Conservation (phyloP, 2,329 filamentous ascomycete species). For the Rhynchosporium graminicola region DNA sequence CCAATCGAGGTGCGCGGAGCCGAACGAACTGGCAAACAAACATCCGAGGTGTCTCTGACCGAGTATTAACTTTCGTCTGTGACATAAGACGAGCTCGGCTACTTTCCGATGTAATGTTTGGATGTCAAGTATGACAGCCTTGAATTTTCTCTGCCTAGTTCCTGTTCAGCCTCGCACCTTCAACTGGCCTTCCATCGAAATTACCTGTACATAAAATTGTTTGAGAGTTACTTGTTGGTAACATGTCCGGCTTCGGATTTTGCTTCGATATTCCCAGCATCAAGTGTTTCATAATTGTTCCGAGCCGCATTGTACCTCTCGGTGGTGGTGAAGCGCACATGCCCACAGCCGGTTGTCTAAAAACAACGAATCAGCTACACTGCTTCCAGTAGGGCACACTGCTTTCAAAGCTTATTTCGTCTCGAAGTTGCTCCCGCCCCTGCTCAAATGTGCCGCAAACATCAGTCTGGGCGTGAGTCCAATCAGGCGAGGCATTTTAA, state of each 20-base stretch:
- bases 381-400: conserved; percentile 2
- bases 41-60: not conserved
- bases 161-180: not conserved
- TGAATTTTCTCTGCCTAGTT: not conserved
- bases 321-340: conserved; percentile 17
- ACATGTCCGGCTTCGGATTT: conserved; percentile 10
- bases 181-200: not conserved
- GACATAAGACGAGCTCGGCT: conserved; percentile 6
- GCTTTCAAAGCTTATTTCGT: conserved; percentile 11
- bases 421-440: not conserved
- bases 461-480: conserved; percentile 9
- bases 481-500: conserved; percentile 12
- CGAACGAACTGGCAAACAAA: conserved; percentile 1
- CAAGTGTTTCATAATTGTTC: conserved; percentile 16
- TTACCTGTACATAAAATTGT: conserved; percentile 15
- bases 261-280: conserved; percentile 18
- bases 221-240: not conserved
- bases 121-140: not conserved
- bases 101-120: not conserved
- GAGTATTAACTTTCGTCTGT: not conserved
- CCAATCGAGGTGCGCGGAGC: not conserved
- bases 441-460: conserved; percentile 7
- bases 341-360: conserved; percentile 10
- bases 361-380: conserved; percentile 5
- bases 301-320: conserved; percentile 8